Percentiles rank a stretch among this genome's conserved stretches.
These are phyloP conservation scores for Westerdykella ornata DNA, from an alignment of 2,329 filamentous ascomycete genomes.

Conservation along the genomic window DNA sequence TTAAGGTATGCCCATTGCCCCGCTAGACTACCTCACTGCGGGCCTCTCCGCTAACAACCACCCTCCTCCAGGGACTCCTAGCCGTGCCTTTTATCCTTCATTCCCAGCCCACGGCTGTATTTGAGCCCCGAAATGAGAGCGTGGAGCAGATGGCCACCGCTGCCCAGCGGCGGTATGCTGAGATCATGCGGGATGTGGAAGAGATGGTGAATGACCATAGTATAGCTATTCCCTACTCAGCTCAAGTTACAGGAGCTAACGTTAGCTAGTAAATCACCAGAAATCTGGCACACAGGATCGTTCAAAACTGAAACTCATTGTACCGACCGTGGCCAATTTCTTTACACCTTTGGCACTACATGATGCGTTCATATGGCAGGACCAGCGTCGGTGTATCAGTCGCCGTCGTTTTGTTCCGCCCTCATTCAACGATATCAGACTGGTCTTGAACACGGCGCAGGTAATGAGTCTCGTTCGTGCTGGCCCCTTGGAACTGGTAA, in stretches of 20 bases:
- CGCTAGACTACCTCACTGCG: background rate
- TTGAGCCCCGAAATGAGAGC: conserved; percentile 59
- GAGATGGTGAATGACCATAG: conserved; percentile 87
- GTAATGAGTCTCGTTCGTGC: conserved; percentile 77
- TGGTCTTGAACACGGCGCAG: conserved; percentile 92
- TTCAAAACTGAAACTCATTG: conserved; percentile 87
- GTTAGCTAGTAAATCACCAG: conserved; percentile 60
- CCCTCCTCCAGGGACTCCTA: conserved; percentile 49
- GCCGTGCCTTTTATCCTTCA: conserved; percentile 95
- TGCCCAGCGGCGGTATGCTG: conserved; percentile 81
- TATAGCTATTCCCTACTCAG: conserved; percentile 38
- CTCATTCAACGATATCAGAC: conserved; percentile 91
- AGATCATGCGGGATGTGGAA: conserved; percentile 93
- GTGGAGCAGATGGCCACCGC: conserved; percentile 68
- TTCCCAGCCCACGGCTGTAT: conserved; percentile 85
- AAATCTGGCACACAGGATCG: conserved; percentile 57
- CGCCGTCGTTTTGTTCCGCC: conserved; percentile 88
- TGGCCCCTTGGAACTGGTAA: conserved; percentile 73
- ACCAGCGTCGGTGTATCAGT: conserved; percentile 77
- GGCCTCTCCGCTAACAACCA: background rate
- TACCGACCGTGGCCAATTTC: conserved; percentile 86
- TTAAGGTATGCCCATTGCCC: conserved; percentile 56
- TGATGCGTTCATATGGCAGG: conserved; percentile 87
- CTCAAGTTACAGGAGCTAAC: background rate
- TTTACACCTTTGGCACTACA: conserved; percentile 83